Conservation (phyloP, 345 rosid genomes). For the Melaleuca alternifolia region DNA sequence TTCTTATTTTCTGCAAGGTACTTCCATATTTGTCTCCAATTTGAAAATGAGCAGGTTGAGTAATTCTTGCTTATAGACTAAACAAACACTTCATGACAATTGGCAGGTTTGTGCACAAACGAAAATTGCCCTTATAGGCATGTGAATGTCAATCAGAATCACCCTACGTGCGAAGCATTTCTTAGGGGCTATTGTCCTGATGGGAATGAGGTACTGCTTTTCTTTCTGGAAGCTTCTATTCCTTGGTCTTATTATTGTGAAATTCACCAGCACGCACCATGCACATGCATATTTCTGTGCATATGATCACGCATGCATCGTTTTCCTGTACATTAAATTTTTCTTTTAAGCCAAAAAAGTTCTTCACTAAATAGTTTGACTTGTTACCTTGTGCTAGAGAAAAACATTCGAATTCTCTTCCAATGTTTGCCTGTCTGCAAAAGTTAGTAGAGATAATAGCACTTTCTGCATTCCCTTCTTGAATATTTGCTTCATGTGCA, state of each 20-base stretch:
- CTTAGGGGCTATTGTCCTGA: conserved; percentile 88
- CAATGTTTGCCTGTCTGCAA: background rate
- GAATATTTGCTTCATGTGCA: background rate
- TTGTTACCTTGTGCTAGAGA: background rate
- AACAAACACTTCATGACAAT: background rate
- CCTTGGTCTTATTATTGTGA: background rate
- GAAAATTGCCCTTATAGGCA: conserved; percentile 78
- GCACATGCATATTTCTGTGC: background rate
- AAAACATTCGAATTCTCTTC: background rate
- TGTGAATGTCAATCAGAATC: conserved; percentile 82
- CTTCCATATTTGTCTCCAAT: background rate
- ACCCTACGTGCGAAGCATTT: conserved; percentile 74
- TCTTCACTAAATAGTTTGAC: background rate
- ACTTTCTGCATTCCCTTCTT: background rate
- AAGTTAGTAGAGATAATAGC: background rate
- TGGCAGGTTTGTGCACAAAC: conserved; percentile 85
- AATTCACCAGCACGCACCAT: background rate
- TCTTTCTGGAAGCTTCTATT: background rate
- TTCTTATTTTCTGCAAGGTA: conserved; percentile 90
- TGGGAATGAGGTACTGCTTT: conserved; percentile 68
- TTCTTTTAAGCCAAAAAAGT: background rate
- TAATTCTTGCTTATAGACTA: background rate
- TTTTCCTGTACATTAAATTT: background rate
- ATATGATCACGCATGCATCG: background rate
- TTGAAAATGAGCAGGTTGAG: background rate